Evolutionary conservation across 345 rosid species (phyloP).

Genomic region (Lenwebbia sp.): DNA sequence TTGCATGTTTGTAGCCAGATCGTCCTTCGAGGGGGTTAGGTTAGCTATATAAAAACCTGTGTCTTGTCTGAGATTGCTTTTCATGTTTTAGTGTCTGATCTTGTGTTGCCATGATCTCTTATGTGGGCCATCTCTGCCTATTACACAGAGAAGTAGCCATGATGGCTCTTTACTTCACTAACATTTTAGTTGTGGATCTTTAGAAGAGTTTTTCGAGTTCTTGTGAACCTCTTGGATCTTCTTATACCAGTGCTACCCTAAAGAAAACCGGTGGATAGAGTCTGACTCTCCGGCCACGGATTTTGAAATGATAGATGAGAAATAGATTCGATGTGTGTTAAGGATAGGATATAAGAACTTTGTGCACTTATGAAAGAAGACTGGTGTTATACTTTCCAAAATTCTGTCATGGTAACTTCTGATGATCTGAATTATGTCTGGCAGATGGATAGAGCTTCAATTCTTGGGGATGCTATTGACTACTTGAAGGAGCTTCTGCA

Average conservation of each 20-base stretch:
- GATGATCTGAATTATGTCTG: not conserved
- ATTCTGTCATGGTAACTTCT: not conserved
- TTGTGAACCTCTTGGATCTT: not conserved
- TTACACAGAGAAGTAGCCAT: not conserved
- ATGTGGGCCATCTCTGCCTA: not conserved
- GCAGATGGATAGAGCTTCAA: slow-evolving; percentile 98
- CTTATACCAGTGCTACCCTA: not conserved
- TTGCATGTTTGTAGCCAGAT: not conserved
- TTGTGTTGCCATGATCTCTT: not conserved
- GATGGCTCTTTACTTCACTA: not conserved
- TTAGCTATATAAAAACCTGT: not conserved
- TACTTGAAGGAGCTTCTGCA: slow-evolving; percentile 91
- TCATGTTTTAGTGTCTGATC: not conserved
- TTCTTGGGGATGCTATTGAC: slow-evolving; percentile 94
- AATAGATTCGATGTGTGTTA: not conserved
- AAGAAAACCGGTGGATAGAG: not conserved
- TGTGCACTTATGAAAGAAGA: not conserved
- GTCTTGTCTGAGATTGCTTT: not conserved
- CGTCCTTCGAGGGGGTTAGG: not conserved
- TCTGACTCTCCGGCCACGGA: not conserved
- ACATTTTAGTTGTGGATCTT: not conserved
- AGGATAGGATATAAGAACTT: not conserved
- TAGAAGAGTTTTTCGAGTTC: not conserved
- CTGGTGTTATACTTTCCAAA: not conserved
- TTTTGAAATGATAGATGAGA: not conserved